Conservation (phyloP, 1,284 basidiomycete genomes). For the Xerocomus cyaneibrunnescens region DNA sequence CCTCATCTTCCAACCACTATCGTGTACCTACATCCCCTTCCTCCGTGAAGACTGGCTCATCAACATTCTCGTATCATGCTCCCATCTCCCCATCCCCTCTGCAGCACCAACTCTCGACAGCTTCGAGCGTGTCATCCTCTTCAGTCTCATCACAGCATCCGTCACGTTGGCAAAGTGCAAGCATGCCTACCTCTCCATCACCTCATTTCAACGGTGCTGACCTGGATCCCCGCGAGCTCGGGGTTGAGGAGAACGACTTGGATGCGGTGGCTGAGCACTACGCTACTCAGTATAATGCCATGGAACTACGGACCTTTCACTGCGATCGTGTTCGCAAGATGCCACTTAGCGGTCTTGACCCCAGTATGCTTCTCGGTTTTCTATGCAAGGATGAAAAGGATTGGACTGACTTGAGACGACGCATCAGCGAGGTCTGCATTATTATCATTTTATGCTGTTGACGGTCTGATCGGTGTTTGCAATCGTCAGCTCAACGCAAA, state of each 20-base stretch:
- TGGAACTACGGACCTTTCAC: conserved; percentile 87
- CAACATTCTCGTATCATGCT: conserved; percentile 57
- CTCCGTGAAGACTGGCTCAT: conserved; percentile 52
- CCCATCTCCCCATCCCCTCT: conserved; percentile 58
- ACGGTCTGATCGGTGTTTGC: conserved; percentile 2
- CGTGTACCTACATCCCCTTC: conserved; percentile 54
- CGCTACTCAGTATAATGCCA: conserved; percentile 56
- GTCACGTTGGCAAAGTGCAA: conserved; percentile 33
- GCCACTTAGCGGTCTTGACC: conserved; percentile 88
- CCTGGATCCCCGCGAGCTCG: conserved; percentile 41
- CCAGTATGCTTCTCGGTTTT: conserved; percentile 96
- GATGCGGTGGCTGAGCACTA: conserved; percentile 58
- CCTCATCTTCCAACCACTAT: conserved; percentile 27
- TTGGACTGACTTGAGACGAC: conserved; percentile 77
- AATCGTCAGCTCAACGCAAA: conserved; percentile 46
- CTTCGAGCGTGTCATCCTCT: conserved; percentile 37
- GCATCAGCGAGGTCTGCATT: conserved; percentile 66
- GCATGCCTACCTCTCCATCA: conserved; percentile 20
- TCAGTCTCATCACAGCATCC: conserved; percentile 24
- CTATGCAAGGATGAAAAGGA: conserved; percentile 80
- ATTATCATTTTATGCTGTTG: neutral
- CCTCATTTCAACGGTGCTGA: conserved; percentile 34
- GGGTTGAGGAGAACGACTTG: conserved; percentile 37
- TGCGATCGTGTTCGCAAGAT: conserved; percentile 93
- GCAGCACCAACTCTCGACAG: conserved; percentile 56